These are phyloP conservation scores for Oehlia diaphana DNA, from an alignment of 192 early-diverging fungal species.

Conservation along the genomic window DNA sequence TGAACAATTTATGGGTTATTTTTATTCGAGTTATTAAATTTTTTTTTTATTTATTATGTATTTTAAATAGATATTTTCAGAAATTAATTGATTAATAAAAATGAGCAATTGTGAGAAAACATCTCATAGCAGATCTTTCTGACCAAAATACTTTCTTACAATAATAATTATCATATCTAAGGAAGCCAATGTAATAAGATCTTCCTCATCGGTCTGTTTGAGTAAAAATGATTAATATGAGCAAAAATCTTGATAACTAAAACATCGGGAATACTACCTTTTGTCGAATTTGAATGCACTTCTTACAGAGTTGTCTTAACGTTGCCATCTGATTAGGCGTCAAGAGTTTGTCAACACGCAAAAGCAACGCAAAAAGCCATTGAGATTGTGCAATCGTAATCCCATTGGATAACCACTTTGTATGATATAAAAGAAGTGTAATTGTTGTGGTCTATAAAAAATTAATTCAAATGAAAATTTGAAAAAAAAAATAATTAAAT, in stretches of 20 bases:
- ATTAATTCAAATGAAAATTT: background rate
- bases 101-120: background rate
- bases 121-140: slow-evolving; percentile 23
- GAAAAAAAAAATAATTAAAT: background rate
- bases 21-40: no score
- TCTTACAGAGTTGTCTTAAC: slow-evolving; percentile 35
- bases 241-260: background rate
- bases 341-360: slow-evolving; percentile 39
- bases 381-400: slow-evolving; percentile 25
- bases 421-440: slow-evolving; percentile 24
- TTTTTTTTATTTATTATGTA: no score
- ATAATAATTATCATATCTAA: slow-evolving; percentile 43
- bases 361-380: slow-evolving; percentile 39
- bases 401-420: slow-evolving; percentile 15
- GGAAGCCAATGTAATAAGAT: slow-evolving; percentile 21
- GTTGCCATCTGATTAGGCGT: slow-evolving; percentile 35
- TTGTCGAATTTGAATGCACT: slow-evolving; percentile 33
- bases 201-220: slow-evolving; percentile 1
- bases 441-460: slow-evolving; percentile 22
- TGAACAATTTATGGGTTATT: no score
- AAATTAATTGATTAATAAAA: no score
- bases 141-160: slow-evolving; percentile 37
- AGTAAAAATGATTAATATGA: background rate
- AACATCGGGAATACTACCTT: background rate
- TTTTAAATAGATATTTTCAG: no score